These are phyloP conservation scores for Colletotrichum acutatum DNA, from an alignment of 2,329 filamentous ascomycete species.

Conservation along the genomic window DNA sequence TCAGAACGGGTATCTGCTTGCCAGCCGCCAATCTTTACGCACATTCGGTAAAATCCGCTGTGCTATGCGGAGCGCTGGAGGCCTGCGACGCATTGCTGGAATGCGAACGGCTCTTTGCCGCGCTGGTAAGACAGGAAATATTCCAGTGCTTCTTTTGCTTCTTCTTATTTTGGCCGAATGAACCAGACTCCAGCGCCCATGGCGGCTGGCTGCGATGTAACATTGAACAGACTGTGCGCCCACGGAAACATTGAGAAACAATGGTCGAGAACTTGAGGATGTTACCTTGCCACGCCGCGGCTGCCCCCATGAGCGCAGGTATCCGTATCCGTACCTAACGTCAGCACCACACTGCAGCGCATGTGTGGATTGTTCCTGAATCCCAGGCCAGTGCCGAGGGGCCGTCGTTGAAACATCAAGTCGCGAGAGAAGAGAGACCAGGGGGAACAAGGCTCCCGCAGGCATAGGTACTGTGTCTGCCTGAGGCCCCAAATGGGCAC, in stretches of 20 bases:
- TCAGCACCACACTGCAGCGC: background rate
- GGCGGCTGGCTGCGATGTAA: slow-evolving; percentile 17
- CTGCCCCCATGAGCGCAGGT: background rate
- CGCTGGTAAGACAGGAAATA: background rate
- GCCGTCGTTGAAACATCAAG: background rate
- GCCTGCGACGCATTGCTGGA: slow-evolving; percentile 15
- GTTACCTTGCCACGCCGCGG: slow-evolving; percentile 8
- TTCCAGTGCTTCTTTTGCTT: background rate
- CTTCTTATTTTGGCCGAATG: background rate
- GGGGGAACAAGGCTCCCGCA: background rate
- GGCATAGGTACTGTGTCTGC: background rate
- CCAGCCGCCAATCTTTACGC: slow-evolving; percentile 3
- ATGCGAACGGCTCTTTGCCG: slow-evolving; percentile 5
- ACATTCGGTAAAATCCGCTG: background rate
- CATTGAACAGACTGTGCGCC: slow-evolving; percentile 4
- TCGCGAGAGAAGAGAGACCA: background rate
- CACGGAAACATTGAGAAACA: slow-evolving; percentile 9
- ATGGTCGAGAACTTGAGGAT: slow-evolving; percentile 8
- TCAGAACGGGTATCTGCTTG: slow-evolving; percentile 9
- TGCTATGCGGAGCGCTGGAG: slow-evolving; percentile 21
- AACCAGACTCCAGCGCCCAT: background rate
- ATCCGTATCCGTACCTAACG: background rate
- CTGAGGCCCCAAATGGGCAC: background rate
- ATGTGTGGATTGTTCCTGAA: background rate
- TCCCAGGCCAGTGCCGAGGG: background rate